Base-by-base conservation (phyloP, 2,329 filamentous ascomycete genomes). In the Colletotrichum brevisporum region DNA sequence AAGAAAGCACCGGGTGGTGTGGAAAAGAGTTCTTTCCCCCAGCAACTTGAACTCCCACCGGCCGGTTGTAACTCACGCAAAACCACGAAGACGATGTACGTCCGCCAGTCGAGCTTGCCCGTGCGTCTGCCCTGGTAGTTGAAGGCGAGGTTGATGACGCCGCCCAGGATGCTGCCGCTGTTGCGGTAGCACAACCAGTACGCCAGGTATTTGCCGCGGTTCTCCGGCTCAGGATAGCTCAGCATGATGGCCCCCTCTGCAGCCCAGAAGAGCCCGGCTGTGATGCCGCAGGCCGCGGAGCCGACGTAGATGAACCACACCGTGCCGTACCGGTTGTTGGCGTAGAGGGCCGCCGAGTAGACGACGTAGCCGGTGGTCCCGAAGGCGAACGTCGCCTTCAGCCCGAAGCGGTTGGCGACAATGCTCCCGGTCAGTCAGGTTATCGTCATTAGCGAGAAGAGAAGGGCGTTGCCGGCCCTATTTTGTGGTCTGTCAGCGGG, bases 121-220 rank as follows among this genome's bases (percentile, higher is more conserved):
- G 72, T 73, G 26, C 65, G 53, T 45, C 69, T 71, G 1, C 63
- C 71, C 5, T 65, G 67, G 6, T 72, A 54, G 66, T 86, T 86
- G 27, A 86, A 76, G 3, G 75, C 82, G 15, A 86, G 77, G 0
- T 83, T 81, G 64, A 86, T 83, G 3, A 81, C 78, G 31, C 83
- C 83, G 13, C 84, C 84, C 0, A 86, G 63, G 1, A 86, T 74
- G 6, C 69, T 67, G 12, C 72, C 72, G 18, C 70, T 71, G 47
- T 73, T 74, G 0, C 72, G 70, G 27, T 72, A 74, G 10, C 64
- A 72, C 6, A 74, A 69, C 71, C 70, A 74, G 55, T 74, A 74
- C 2, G 52, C 52, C 41, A 56, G 31, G 36, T 70, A 73, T 18
- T 66, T 65, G 31, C 65, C 68, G 15, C 71, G 53, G 4, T 69